Percentiles rank a stretch among this genome's conserved stretches.
phyloP scores from a whole-genome alignment of 2,329 filamentous ascomycete species.

The Hymenoscyphus occultus region DNA sequence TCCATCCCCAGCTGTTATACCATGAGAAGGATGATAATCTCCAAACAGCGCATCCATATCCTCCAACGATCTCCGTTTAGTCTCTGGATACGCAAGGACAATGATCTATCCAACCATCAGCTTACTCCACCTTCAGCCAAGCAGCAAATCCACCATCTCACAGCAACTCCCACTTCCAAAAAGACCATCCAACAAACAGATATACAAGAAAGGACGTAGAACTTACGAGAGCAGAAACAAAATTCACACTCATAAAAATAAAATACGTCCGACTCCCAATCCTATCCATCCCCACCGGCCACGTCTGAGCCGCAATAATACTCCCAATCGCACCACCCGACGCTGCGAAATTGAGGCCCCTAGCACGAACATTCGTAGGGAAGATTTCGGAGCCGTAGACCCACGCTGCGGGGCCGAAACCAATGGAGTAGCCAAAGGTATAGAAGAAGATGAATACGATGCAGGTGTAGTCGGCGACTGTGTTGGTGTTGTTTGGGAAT shows the following conservation, averaged over 20 bases:
- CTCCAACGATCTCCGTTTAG: slow-evolving; percentile 45
- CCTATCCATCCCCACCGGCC: slow-evolving; percentile 51
- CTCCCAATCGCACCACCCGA: slow-evolving; percentile 54
- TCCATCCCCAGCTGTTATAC: background rate
- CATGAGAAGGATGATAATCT: slow-evolving; percentile 6
- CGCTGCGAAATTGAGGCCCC: slow-evolving; percentile 54
- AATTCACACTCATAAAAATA: slow-evolving; percentile 54
- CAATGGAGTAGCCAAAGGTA: slow-evolving; percentile 55
- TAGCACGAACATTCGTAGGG: slow-evolving; percentile 53
- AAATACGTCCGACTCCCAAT: slow-evolving; percentile 54
- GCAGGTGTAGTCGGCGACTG: slow-evolving; percentile 48
- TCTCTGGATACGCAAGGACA: slow-evolving; percentile 45
- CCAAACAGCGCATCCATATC: slow-evolving; percentile 46
- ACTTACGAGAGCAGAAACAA: slow-evolving; percentile 45
- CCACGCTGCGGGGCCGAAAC: slow-evolving; percentile 56
- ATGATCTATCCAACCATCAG: slow-evolving; percentile 37
- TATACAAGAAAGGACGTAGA: background rate
- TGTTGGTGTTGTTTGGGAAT: slow-evolving; percentile 50
- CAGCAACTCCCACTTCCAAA: no score
- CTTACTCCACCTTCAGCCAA: background rate
- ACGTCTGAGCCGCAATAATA: slow-evolving; percentile 52
- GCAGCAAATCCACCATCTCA: no score
- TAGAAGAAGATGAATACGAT: slow-evolving; percentile 57
- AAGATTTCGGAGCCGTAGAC: slow-evolving; percentile 61
- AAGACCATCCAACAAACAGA: no score